Conservation (phyloP, 345 rosid genomes). For the Ceriops tagal region DNA sequence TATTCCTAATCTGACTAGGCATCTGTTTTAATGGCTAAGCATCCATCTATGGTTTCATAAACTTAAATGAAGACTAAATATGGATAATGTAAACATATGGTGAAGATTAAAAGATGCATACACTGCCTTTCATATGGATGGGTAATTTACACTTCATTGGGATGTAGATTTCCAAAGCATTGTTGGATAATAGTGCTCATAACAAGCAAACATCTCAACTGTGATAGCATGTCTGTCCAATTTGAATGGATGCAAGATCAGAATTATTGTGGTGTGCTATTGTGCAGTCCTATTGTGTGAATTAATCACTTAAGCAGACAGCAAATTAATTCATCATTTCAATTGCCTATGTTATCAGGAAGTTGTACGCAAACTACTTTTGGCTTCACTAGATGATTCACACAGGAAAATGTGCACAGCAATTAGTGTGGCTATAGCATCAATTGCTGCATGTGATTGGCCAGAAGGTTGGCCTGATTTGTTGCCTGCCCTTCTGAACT, state of each 20-base stretch:
- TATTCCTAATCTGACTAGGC: background rate
- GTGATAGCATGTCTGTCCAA: no score
- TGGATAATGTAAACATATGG: no score
- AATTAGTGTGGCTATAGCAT: conserved; percentile 76
- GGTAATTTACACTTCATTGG: no score
- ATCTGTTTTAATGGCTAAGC: no score
- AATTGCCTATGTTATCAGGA: conserved; percentile 44
- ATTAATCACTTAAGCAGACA: background rate
- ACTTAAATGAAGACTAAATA: no score
- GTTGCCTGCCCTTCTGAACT: conserved; percentile 65
- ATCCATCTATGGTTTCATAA: no score
- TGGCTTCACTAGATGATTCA: conserved; percentile 70
- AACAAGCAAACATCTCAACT: no score
- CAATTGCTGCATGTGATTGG: conserved; percentile 83
- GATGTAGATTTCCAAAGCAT: no score
- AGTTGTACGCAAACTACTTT: conserved; percentile 62
- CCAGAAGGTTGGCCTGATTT: conserved; percentile 91
- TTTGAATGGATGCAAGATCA: no score
- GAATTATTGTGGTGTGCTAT: no score
- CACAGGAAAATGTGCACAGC: conserved; percentile 82
- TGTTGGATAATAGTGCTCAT: no score
- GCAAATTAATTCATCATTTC: background rate
- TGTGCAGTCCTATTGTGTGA: background rate
- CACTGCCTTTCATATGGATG: background rate
- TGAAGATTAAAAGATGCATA: conserved; percentile 3